These are phyloP conservation scores for Avena atlantica DNA, from an alignment of 176 grass and related monocot species.

Conservation along the genomic window DNA sequence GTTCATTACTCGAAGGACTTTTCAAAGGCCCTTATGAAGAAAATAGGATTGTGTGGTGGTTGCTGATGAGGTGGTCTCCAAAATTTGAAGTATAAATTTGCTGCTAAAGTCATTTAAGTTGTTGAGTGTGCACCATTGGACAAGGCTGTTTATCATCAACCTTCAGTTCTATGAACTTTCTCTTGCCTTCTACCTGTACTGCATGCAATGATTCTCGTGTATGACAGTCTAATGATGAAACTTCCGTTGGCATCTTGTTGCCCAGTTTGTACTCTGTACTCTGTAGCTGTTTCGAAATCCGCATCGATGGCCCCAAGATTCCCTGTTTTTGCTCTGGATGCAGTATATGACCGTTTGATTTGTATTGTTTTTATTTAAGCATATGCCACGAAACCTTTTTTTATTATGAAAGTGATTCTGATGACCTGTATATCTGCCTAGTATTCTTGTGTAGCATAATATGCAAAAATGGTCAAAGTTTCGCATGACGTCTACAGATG, in stretches of 20 bases:
- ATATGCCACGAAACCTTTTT: neutral
- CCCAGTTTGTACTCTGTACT: neutral
- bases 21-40: no score
- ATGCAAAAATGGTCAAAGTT: neutral
- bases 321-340: neutral
- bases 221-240: neutral
- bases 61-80: no score
- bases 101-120: neutral
- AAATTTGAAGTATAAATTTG: no score
- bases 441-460: neutral
- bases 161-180: neutral
- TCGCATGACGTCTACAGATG: neutral
- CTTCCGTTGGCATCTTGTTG: neutral
- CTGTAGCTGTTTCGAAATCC: neutral
- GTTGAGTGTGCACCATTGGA: neutral
- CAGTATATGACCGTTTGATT: neutral
- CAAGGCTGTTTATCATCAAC: neutral
- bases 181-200: neutral
- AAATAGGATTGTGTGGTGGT: no score
- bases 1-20: no score
- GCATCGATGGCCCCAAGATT: neutral
- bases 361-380: neutral
- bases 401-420: neutral
- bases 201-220: neutral
- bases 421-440: neutral